Percentiles rank a stretch among this genome's conserved stretches.
These are phyloP conservation scores for Zygosaccharomyces bailii DNA, from an alignment of 805 yeast genomes.

Conservation along the genomic window DNA sequence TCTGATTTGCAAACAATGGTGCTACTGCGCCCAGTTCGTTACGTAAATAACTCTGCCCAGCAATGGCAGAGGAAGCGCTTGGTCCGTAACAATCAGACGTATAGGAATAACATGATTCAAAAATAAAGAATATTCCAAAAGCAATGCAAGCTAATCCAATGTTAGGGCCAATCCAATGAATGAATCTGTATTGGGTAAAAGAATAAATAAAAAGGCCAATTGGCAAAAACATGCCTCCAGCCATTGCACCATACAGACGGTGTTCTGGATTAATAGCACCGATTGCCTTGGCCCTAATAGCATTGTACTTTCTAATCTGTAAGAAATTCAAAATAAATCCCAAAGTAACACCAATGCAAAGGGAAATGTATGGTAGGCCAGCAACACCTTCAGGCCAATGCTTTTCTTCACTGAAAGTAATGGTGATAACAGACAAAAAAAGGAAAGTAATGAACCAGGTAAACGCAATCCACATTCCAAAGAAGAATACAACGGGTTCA, in stretches of 20 bases:
- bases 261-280: conserved; percentile 1
- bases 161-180: conserved; percentile 6
- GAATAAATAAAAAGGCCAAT: conserved; percentile 2
- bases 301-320: conserved; percentile 2
- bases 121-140: conserved; percentile 5
- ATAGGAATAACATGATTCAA: conserved; percentile 5
- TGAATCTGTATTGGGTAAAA: conserved; percentile 1
- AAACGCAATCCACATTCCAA: conserved; percentile 5
- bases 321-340: conserved; percentile 1
- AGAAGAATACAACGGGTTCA: conserved; percentile 5
- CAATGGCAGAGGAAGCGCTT: conserved; percentile 6
- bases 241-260: conserved; percentile 7
- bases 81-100: conserved; percentile 7
- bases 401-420: neutral
- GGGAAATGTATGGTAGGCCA: conserved; percentile 3
- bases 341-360: conserved; percentile 1
- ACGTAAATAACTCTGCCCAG: conserved; percentile 5
- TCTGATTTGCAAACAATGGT: conserved; percentile 1
- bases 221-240: conserved; percentile 3
- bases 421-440: conserved; percentile 5
- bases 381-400: conserved; percentile 7
- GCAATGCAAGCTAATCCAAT: conserved; percentile 2
- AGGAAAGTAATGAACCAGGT: conserved; percentile 5
- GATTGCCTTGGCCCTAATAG: neutral
- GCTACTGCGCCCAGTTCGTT: conserved; percentile 4